These are phyloP conservation scores for Puya raimondii DNA, from an alignment of 176 grass and related monocot genomes.

Conservation along the genomic window DNA sequence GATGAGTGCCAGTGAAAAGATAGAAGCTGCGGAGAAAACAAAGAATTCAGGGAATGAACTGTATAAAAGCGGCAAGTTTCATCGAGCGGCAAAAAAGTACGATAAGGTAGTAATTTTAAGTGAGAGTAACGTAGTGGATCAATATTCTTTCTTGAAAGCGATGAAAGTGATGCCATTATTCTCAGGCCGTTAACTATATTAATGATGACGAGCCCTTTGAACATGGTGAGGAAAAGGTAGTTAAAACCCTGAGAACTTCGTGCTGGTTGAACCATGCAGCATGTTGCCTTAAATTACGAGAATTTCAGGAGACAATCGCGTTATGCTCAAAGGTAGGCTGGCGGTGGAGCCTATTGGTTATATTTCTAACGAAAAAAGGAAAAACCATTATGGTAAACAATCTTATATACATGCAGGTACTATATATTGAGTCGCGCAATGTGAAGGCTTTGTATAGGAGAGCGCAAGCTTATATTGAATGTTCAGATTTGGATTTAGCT, in stretches of 20 bases:
- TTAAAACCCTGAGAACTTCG: slow-evolving; percentile 24
- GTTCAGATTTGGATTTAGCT: slow-evolving; percentile 26
- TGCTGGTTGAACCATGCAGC: slow-evolving; percentile 41
- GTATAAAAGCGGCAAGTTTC: slow-evolving; percentile 31
- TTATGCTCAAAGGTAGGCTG: slow-evolving; percentile 26
- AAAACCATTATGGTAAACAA: not conserved
- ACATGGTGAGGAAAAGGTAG: slow-evolving; percentile 20
- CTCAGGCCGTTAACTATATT: slow-evolving; percentile 33
- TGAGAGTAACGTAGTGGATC: not conserved
- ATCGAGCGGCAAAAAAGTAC: slow-evolving; percentile 33
- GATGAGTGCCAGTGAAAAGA: slow-evolving; percentile 27
- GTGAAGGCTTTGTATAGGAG: slow-evolving; percentile 36
- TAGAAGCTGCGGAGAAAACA: slow-evolving; percentile 31
- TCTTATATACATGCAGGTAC: slow-evolving; percentile 12
- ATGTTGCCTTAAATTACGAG: slow-evolving; percentile 37
- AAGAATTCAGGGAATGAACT: slow-evolving; percentile 33
- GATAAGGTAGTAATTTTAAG: slow-evolving; percentile 21
- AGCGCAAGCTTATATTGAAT: slow-evolving; percentile 35
- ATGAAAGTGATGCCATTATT: slow-evolving; percentile 10
- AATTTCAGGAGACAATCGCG: slow-evolving; percentile 25
- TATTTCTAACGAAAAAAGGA: too few species aligned
- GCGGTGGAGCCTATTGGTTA: not conserved
- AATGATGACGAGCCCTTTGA: slow-evolving; percentile 16
- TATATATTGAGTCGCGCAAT: slow-evolving; percentile 32
- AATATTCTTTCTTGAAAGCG: not conserved